Evolutionary conservation across 1,284 basidiomycete species (phyloP), one percentile per base, ranked within the genome.

Genomic region (Puccinia polysora): DNA sequence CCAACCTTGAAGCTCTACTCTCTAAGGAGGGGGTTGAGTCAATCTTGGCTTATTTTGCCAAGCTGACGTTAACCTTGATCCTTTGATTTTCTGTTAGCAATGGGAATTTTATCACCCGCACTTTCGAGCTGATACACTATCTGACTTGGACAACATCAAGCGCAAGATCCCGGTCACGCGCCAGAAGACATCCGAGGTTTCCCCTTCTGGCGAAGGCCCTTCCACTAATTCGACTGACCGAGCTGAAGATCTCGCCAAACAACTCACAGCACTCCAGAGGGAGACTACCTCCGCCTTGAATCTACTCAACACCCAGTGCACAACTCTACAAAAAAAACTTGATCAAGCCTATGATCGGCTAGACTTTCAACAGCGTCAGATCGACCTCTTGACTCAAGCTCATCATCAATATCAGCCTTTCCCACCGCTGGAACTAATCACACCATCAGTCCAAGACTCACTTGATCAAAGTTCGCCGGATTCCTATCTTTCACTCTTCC

Each of bases 51-150:
- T n/a, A 45, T n/a, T n/a, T n/a, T n/a, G n/a, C n/a, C n/a, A n/a
- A n/a, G n/a, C n/a, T n/a, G n/a, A n/a, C 15, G 5, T 59, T 18
- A 43, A 32, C 40, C 65, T 36, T 43, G 45, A 53, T 1, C 25
- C 10, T 25, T 23, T 12, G 15, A 56, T 73, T 56, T 59, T 53
- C 52, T 56, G 28, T 23, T 81, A 91, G 86, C 87, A 87, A 74
- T 98, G 95, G 94, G 95, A 93, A 34, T 98, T 98, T 80, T 87
- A 89, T 65, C 94, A 97, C 80, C 91, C 93, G 4, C 89, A 92
- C 78, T 97, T 98, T 80, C 89, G 89, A 76, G 87, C 90, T 7
- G 89, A 93, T 80, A 63, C 56, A 7, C 15, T 65, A 5, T 53
- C 73, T 15, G 49, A 63, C 30, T 28, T 70, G n/a, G 64, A 60